phyloP scores from a whole-genome alignment of 768 basidiomycete genomes.

The Lepiota venenata region DNA sequence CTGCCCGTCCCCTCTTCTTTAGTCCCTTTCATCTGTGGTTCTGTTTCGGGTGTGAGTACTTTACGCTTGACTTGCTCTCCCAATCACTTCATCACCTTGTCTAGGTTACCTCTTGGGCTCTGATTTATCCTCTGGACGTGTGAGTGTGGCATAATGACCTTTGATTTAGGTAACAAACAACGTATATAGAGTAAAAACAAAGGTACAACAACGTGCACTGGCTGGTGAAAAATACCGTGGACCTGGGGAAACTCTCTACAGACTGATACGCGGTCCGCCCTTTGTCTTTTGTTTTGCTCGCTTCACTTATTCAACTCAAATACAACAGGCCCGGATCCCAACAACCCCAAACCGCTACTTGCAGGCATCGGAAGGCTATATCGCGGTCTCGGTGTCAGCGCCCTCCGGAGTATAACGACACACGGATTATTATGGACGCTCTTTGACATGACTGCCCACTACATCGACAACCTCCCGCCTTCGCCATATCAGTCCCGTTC shows the following conservation, averaged over 20 bases:
- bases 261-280: slow-evolving; percentile 73
- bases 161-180: slow-evolving; percentile 5
- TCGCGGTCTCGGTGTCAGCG: slow-evolving; percentile 91
- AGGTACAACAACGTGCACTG: slow-evolving; percentile 90
- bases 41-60: slow-evolving; percentile 71
- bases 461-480: slow-evolving; percentile 54
- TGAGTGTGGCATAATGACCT: slow-evolving; percentile 31
- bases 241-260: slow-evolving; percentile 66
- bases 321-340: slow-evolving; percentile 69
- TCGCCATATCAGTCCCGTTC: not conserved
- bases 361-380: slow-evolving; percentile 84
- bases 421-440: slow-evolving; percentile 94
- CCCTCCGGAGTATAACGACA: slow-evolving; percentile 86
- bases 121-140: slow-evolving; percentile 96
- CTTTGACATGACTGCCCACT: slow-evolving; percentile 75
- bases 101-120: slow-evolving; percentile 75
- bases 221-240: slow-evolving; percentile 74
- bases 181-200: slow-evolving; percentile 77
- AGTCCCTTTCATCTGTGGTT: slow-evolving; percentile 90
- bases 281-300: not conserved
- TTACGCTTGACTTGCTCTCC: slow-evolving; percentile 32
- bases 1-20: slow-evolving; percentile 75
- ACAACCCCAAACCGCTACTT: slow-evolving; percentile 70
- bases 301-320: not conserved
- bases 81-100: slow-evolving; percentile 19